These are phyloP conservation scores for Aspergillus neotritici DNA, from an alignment of 2,329 filamentous ascomycete genomes.

Conservation along the genomic window DNA sequence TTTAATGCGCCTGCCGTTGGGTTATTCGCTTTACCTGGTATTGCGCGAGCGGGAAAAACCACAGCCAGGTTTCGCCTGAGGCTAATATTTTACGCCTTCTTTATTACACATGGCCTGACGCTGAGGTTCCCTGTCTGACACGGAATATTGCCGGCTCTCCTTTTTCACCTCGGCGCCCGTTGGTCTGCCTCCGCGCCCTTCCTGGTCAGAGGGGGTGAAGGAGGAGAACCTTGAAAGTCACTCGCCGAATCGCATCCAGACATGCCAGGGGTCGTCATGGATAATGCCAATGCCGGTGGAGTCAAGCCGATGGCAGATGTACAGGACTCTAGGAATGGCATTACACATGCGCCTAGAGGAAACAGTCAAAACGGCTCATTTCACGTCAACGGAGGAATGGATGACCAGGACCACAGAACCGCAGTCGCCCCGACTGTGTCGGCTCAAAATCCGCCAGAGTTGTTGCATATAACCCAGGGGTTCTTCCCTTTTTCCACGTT, in stretches of 20 bases:
- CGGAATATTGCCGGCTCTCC: conserved; percentile 18
- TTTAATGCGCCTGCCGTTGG: no score
- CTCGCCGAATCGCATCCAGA: conserved; percentile 19
- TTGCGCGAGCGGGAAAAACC: no score
- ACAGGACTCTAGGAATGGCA: conserved; percentile 23
- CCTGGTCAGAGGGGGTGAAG: conserved; percentile 23
- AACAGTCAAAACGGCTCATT: conserved; percentile 20
- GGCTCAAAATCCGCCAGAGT: conserved; percentile 41
- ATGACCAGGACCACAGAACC: conserved; percentile 10
- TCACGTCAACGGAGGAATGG: conserved; percentile 25
- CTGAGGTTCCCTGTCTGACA: conserved; percentile 15
- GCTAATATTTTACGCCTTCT: background rate
- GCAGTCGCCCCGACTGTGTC: conserved; percentile 1
- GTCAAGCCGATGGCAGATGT: conserved; percentile 18
- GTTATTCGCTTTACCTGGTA: background rate
- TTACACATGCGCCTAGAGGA: conserved; percentile 11
- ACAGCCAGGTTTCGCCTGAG: no score
- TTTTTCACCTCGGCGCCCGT: conserved; percentile 21
- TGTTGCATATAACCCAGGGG: conserved; percentile 65
- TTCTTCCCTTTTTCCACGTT: conserved; percentile 72
- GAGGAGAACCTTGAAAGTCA: conserved; percentile 22
- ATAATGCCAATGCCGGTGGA: conserved; percentile 29
- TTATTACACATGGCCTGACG: conserved; percentile 25
- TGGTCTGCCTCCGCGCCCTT: conserved; percentile 16
- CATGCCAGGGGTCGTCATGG: conserved; percentile 42